Evolutionary conservation across 2,329 filamentous ascomycete species (phyloP), one percentile per base, ranked within the genome.

Genomic region (Fusarium clavum): DNA sequence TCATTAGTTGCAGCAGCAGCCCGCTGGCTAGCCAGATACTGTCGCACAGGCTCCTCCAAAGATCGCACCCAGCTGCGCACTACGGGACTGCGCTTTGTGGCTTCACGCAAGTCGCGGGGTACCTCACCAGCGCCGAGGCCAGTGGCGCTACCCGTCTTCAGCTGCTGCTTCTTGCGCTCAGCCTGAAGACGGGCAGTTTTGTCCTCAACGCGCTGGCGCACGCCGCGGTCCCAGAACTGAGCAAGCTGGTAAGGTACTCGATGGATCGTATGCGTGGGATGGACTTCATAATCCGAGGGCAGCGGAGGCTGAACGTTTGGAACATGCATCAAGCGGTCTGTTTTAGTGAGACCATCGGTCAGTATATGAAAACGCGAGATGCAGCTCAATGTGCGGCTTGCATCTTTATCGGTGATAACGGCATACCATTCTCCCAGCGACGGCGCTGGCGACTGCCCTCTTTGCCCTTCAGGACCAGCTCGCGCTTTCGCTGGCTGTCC

Each of bases 361-460:
- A 76, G 70, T 59, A 63, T 43, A 30, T 25, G 51, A 16, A 29
- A 61, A 10, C 24, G 25, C 24, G 32, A 20, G 30, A 48, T 46
- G 43, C 38, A 27, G 22, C 5, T 29, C 25, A 57, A 30, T 14
- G 2, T 34, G 11, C 27, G 34, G 24, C 52, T 18, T 55, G 55
- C 47, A 57, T 53, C 29, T 14, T 40, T 40, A 41, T 52, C 51
- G 49, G 40, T 54, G 30, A 56, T 52, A 40, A 49, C 32, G 45
- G 25, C 65, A 57, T 86, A 97, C 94, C 93, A 80, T 98, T 99
- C 84, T 99, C 96, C 94, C 94, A 98, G 59, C 95, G 87, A 74
- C 95, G 91, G 52, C 95, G 87, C 75, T 95, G 90, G 38, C 95
- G 88, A 74, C 90, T 95, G 34, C 95, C 95, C 80, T 98, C 94